Conservation (phyloP, 2,329 filamentous ascomycete species). For the Sporothrix mexicana region DNA sequence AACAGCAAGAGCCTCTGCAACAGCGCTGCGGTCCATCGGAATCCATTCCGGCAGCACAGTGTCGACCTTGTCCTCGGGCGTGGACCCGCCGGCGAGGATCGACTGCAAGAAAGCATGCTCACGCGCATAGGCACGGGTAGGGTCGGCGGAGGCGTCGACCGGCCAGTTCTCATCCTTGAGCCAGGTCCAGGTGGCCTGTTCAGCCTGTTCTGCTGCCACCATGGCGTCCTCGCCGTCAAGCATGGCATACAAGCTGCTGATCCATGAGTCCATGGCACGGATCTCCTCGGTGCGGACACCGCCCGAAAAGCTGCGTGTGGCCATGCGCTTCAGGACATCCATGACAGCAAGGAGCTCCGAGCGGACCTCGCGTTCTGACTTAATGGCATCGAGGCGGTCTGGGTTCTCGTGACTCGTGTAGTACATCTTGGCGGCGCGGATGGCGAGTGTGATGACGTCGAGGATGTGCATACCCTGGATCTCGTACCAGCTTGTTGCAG, state of each 20-base stretch:
- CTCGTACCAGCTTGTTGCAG: slow-evolving; percentile 71
- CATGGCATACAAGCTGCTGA: slow-evolving; percentile 76
- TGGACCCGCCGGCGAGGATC: slow-evolving; percentile 53
- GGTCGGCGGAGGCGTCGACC: slow-evolving; percentile 48
- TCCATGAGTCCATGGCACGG: slow-evolving; percentile 77
- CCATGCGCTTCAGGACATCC: slow-evolving; percentile 91
- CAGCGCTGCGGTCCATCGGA: slow-evolving; percentile 54
- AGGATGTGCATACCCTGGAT: slow-evolving; percentile 90
- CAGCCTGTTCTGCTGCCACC: slow-evolving; percentile 72
- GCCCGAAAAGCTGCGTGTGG: slow-evolving; percentile 81
- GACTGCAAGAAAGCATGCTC: slow-evolving; percentile 83
- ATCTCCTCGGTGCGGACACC: slow-evolving; percentile 82
- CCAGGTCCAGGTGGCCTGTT: slow-evolving; percentile 81
- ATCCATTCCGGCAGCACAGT: slow-evolving; percentile 72
- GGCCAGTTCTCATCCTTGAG: slow-evolving; percentile 74
- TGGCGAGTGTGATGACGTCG: slow-evolving; percentile 92
- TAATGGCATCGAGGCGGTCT: slow-evolving; percentile 83
- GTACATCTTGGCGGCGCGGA: slow-evolving; percentile 92
- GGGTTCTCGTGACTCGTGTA: slow-evolving; percentile 92
- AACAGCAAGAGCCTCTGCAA: not conserved
- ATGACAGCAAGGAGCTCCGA: slow-evolving; percentile 84
- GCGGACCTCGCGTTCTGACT: slow-evolving; percentile 83
- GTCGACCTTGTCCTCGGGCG: slow-evolving; percentile 46
- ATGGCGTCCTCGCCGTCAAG: slow-evolving; percentile 77
- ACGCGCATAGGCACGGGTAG: slow-evolving; percentile 67